phyloP scores from a whole-genome alignment of 441 rosid species.

The Erodium texanum region DNA sequence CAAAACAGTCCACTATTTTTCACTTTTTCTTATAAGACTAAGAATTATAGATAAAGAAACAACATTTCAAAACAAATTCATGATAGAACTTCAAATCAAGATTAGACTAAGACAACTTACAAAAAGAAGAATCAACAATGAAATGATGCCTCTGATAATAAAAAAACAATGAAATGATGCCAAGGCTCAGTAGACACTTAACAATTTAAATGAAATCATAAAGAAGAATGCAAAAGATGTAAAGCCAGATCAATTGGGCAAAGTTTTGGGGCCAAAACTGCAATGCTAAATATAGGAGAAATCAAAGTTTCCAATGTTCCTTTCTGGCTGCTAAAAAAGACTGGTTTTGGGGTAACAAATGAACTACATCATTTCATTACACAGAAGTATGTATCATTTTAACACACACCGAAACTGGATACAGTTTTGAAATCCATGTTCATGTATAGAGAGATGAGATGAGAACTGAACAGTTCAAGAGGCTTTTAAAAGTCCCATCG shows the following conservation, averaged over 20 bases:
- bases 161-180: no score
- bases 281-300: not conserved
- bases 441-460: not conserved
- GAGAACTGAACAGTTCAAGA: not conserved
- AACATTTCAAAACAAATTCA: no score
- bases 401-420: not conserved
- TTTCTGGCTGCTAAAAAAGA: not conserved
- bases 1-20: no score
- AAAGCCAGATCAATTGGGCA: not conserved
- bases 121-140: no score
- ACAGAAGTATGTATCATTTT: not conserved
- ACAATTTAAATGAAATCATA: not conserved
- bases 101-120: no score
- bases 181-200: no score
- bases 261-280: not conserved
- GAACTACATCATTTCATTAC: not conserved
- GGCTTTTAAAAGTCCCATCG: constrained; percentile 67
- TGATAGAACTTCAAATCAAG: no score
- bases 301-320: not conserved
- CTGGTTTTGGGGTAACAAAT: not conserved
- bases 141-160: no score
- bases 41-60: no score
- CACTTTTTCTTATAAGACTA: no score
- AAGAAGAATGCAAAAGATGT: not conserved
- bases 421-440: not conserved